Evolutionary conservation across 768 basidiomycete species (phyloP), one percentile per base, ranked within the genome.

Genomic region (Suillus spraguei): DNA sequence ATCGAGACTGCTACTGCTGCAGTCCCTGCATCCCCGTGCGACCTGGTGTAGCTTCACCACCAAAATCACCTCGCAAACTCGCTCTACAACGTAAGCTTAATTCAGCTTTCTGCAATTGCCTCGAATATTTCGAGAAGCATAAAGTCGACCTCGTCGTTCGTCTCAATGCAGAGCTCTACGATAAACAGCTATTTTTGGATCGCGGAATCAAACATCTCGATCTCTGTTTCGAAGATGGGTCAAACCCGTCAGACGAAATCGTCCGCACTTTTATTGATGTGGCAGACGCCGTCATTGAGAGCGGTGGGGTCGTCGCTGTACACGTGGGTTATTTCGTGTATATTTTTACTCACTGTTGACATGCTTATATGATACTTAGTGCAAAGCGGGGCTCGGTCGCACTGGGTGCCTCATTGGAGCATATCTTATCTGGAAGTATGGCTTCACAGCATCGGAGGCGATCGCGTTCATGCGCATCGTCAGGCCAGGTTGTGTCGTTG

Each of bases 391-490:
- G 47, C 83, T 99, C 13, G 97, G 97, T 28, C 84, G 97, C 61
- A 99, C 97, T 7, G 97, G 97, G 4, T 97, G 95, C 5, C 82
- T 99, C 64, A 97, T 99, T 65, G 97, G 97, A 41, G 97, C 97
- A 10, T 99, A 98, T 81, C 84, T 99, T 61, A 93, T 97, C 65
- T 99, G 97, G 92, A 98, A 98, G 77, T 97, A 98, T 70, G 94
- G 93, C 24, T 99, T 99, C 74, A 94, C 95, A 20, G 97, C 97
- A 1, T 86, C 89, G 59, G 94, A 99, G 77, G 97, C 91, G 6
- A 99, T 99, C 62, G 97, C 91, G 0, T 98, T 96, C 77, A 99
- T 99, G 97, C 90, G 97, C 22, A 94, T 99, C 68, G 89, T 97
- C 61, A 88, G 97, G 52, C 97, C 97, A 2, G 97, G 95, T 7